phyloP scores from a whole-genome alignment of 75 land plant species.

The Pinus taeda region DNA sequence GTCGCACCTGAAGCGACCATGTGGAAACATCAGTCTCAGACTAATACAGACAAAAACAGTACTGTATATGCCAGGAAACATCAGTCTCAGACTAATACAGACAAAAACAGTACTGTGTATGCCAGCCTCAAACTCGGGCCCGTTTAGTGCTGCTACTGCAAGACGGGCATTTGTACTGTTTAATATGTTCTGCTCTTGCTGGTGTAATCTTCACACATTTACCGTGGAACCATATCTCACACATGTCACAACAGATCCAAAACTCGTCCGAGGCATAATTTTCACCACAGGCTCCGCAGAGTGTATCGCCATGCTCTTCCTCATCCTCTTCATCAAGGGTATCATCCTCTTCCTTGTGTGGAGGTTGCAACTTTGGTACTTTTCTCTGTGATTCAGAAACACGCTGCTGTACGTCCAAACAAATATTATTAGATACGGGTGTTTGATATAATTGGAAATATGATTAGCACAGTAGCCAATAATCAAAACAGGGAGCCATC shows the following conservation, averaged over 20 bases:
- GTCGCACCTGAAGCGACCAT: neutral
- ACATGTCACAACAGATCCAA: slow-evolving; percentile 71
- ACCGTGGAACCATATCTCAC: slow-evolving; percentile 76
- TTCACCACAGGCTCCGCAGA: slow-evolving; percentile 52
- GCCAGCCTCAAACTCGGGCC: slow-evolving; percentile 4
- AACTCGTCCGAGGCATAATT: slow-evolving; percentile 62
- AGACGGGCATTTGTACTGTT: slow-evolving; percentile 69
- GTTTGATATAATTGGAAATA: neutral
- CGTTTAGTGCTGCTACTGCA: slow-evolving; percentile 24
- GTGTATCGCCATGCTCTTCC: slow-evolving; percentile 59
- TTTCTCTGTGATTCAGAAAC: slow-evolving; percentile 24
- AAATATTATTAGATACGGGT: neutral
- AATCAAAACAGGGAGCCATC: neutral
- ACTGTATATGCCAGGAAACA: neutral
- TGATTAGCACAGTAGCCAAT: neutral
- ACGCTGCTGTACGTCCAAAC: slow-evolving; percentile 18
- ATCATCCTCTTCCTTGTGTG: slow-evolving; percentile 28
- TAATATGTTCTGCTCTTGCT: slow-evolving; percentile 67
- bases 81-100: too few relatives aligned
- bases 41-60: neutral
- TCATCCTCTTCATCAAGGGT: slow-evolving; percentile 44
- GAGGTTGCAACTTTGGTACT: slow-evolving; percentile 19
- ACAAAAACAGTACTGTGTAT: neutral
- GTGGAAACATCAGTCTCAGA: neutral
- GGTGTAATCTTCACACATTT: slow-evolving; percentile 77